Conservation (phyloP, 306 rosid genomes). For the Quercus agrifolia region DNA sequence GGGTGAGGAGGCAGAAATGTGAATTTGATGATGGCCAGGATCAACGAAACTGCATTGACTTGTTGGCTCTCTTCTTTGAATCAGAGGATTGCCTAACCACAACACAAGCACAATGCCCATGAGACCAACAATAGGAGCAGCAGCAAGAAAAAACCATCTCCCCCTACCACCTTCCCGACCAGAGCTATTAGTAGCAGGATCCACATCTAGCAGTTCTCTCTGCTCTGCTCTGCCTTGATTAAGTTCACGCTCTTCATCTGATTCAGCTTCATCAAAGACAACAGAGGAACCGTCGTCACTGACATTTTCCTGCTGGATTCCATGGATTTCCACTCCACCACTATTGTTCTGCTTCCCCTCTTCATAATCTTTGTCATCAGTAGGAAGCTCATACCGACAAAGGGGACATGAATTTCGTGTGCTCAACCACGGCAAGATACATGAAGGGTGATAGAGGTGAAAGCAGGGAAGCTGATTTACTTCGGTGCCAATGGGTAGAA, state of each 20-base stretch:
- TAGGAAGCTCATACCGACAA: slow-evolving; percentile 91
- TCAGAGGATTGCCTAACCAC: slow-evolving; percentile 77
- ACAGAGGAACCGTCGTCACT: slow-evolving; percentile 42
- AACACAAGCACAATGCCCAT: slow-evolving; percentile 78
- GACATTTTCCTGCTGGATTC: slow-evolving; percentile 34
- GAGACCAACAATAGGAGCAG: slow-evolving; percentile 86
- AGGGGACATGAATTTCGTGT: slow-evolving; percentile 91
- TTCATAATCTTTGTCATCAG: slow-evolving; percentile 87
- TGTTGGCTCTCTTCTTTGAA: slow-evolving; percentile 37
- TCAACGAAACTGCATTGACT: slow-evolving; percentile 17
- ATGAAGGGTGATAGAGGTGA: slow-evolving; percentile 78
- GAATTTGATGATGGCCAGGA: slow-evolving; percentile 37
- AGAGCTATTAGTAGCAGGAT: slow-evolving; percentile 30
- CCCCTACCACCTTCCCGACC: slow-evolving; percentile 48
- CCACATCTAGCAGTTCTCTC: slow-evolving; percentile 15
- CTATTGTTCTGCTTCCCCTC: slow-evolving; percentile 51
- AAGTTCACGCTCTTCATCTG: slow-evolving; percentile 32
- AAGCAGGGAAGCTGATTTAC: slow-evolving; percentile 82
- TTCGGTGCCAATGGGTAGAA: slow-evolving; percentile 48
- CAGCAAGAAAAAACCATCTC: slow-evolving; percentile 79
- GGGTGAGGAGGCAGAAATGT: slow-evolving; percentile 29
- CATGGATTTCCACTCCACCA: slow-evolving; percentile 36
- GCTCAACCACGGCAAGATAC: slow-evolving; percentile 93
- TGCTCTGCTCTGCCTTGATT: slow-evolving; percentile 27
- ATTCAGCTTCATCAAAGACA: slow-evolving; percentile 41